Evolutionary conservation across 176 grass and related monocot species (phyloP).

Genomic region (Chloris gayana): DNA sequence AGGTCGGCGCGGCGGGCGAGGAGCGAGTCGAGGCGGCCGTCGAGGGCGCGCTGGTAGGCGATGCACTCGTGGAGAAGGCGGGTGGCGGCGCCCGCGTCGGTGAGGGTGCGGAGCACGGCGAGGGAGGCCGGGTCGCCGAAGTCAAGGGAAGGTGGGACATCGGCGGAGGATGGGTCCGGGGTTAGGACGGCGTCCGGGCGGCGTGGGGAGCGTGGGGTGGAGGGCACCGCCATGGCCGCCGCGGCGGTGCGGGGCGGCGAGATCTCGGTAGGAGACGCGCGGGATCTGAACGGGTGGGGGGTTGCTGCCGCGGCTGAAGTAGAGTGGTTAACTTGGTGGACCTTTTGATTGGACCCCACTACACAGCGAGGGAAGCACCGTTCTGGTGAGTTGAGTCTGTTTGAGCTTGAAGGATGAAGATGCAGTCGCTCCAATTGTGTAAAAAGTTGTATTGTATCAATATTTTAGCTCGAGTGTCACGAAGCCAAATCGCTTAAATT

Average conservation of each 20-base stretch:
- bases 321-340: not conserved
- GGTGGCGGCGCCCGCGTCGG: constrained; percentile 78
- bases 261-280: constrained; percentile 24
- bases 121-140: constrained; percentile 67
- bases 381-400: not conserved
- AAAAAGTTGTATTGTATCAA: too few relatives aligned
- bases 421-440: too few relatives aligned
- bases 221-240: constrained; percentile 46
- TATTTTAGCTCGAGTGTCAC: too few relatives aligned
- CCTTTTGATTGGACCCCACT: not conserved
- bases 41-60: constrained; percentile 84
- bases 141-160: constrained; percentile 45
- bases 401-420: not conserved
- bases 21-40: constrained; percentile 68
- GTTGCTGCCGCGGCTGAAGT: too few relatives aligned
- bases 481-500: too few relatives aligned
- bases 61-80: constrained; percentile 87
- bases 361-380: not conserved
- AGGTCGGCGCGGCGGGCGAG: constrained; percentile 78
- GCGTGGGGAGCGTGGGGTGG: constrained; percentile 35
- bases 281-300: constrained; percentile 12
- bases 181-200: constrained; percentile 19
- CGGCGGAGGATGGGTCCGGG: constrained; percentile 27
- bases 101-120: constrained; percentile 63
- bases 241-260: constrained; percentile 13